Conservation (phyloP, 2,329 filamentous ascomycete species). For the Davidsoniella eucalypti region DNA sequence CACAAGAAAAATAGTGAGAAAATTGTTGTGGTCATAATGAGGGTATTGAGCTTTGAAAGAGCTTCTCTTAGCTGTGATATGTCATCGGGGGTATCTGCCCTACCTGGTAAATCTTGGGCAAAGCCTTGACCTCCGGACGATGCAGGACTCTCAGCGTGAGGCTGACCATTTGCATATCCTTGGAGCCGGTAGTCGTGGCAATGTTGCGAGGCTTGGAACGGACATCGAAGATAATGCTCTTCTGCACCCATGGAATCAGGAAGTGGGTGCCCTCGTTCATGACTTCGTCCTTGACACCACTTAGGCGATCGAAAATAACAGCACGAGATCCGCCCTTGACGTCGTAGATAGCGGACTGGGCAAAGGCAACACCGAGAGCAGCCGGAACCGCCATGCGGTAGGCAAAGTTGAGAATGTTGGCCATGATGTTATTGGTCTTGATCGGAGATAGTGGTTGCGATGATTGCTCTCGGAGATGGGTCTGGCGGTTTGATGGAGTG, state of each 20-base stretch:
- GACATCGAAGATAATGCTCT: slow-evolving; percentile 89
- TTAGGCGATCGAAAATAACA: slow-evolving; percentile 91
- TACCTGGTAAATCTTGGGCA: slow-evolving; percentile 98
- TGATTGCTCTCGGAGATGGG: neutral
- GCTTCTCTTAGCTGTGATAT: too few species aligned
- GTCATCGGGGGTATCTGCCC: slow-evolving; percentile 1
- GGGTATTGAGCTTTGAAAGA: too few species aligned
- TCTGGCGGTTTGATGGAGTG: neutral
- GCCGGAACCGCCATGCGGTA: slow-evolving; percentile 59
- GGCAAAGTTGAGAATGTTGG: slow-evolving; percentile 33
- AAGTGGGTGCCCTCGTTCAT: slow-evolving; percentile 96
- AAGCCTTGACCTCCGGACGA: slow-evolving; percentile 75
- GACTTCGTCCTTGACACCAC: slow-evolving; percentile 83
- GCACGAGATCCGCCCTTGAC: slow-evolving; percentile 88
- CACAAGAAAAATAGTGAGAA: neutral
- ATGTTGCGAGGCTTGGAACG: slow-evolving; percentile 96
- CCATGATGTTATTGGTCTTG: slow-evolving; percentile 10
- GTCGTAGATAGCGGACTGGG: slow-evolving; percentile 81
- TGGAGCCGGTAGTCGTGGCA: slow-evolving; percentile 90
- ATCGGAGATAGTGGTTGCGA: slow-evolving; percentile 1
- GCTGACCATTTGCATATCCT: slow-evolving; percentile 99
- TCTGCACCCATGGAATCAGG: slow-evolving; percentile 87
- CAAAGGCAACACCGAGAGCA: slow-evolving; percentile 48
- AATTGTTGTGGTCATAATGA: slow-evolving; percentile 6
- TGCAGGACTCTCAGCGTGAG: slow-evolving; percentile 91